These are phyloP conservation scores for Lodderomyces theae DNA, from an alignment of 1,139 yeast genomes.

Conservation along the genomic window DNA sequence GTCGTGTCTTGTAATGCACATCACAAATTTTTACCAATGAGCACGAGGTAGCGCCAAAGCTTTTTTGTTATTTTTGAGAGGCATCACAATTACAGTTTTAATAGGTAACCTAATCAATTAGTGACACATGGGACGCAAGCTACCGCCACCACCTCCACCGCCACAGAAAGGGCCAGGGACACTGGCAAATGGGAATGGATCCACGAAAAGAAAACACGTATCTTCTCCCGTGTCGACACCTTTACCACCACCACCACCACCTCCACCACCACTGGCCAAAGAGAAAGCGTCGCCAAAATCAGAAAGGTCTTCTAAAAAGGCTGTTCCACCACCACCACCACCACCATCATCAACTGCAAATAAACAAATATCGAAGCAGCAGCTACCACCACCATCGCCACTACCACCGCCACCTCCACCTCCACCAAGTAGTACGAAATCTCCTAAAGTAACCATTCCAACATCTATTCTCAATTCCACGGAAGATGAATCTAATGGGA, in stretches of 20 bases:
- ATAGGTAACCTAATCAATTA: background rate
- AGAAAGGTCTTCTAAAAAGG: too few relatives aligned
- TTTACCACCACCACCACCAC: constrained; percentile 12
- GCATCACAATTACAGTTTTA: background rate
- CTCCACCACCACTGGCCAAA: background rate
- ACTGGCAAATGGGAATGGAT: constrained; percentile 5
- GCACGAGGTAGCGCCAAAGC: constrained; percentile 1
- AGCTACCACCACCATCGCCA: too few relatives aligned
- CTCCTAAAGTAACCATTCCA: background rate
- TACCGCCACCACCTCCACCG: constrained; percentile 34
- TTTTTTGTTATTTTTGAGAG: background rate
- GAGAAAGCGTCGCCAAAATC: background rate
- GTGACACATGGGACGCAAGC: constrained; percentile 23
- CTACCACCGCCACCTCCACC: constrained; percentile 24
- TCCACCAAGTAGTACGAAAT: background rate
- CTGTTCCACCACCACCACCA: constrained; percentile 2
- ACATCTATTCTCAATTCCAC: background rate
- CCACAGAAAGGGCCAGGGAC: constrained; percentile 15
- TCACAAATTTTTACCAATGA: too few relatives aligned
- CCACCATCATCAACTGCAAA: background rate
- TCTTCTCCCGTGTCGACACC: constrained; percentile 20
- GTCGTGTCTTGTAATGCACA: too few relatives aligned
- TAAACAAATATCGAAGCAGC: constrained; percentile 11
- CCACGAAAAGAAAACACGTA: constrained; percentile 11
- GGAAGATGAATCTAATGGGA: constrained; percentile 36